Evolutionary conservation across 2,329 filamentous ascomycete genomes (phyloP), one percentile per base, ranked within the genome.

Genomic region (Colletotrichum sp.): DNA sequence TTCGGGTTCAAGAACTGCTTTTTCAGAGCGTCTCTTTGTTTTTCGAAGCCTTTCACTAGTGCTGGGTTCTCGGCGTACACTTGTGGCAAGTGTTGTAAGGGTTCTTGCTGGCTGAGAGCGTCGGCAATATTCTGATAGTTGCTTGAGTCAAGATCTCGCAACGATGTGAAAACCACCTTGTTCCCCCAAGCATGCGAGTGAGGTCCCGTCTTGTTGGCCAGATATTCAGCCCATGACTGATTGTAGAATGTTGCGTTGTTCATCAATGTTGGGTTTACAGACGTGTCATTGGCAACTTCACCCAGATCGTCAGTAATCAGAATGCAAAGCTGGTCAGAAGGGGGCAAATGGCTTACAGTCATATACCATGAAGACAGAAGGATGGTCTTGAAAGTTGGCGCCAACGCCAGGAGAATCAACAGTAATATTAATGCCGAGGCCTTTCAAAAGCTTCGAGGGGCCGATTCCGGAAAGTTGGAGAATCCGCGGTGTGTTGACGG

Each of bases 381-480:
- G 81, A 59, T 86, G 85, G 66, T 86, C 84, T 68, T 86, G 84
- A 36, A 85, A 83, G 76, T 86, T 86, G 30, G 64, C 67, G 7
- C 77, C 77, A 7, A 81, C 79, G 13, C 71, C 90, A 0, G 91
- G 92, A 2, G 92, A 85, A 77, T 93, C 88, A 2, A 86, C 84
- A 60, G 91, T 79, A 3, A 92, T 86, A 0, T 86, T 81, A 72
- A 93, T 92, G 8, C 85, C 83, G 74, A 89, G 82, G 30, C 79
- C 75, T n/a, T 79, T 76, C 8, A 87, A 80, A 14, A 87, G 79
- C 4, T 78, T 78, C 18, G 77, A 78, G 1, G 88, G 87, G 1
- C 91, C 91, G 26, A 93, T 85, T 18, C 91, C 91, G 18, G 86
- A 89, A 2, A 91, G 86, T 78, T 91, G 90, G 6, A 93, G 86